phyloP scores from a whole-genome alignment of 2,329 filamentous ascomycete species.

The Fusarium graminum region DNA sequence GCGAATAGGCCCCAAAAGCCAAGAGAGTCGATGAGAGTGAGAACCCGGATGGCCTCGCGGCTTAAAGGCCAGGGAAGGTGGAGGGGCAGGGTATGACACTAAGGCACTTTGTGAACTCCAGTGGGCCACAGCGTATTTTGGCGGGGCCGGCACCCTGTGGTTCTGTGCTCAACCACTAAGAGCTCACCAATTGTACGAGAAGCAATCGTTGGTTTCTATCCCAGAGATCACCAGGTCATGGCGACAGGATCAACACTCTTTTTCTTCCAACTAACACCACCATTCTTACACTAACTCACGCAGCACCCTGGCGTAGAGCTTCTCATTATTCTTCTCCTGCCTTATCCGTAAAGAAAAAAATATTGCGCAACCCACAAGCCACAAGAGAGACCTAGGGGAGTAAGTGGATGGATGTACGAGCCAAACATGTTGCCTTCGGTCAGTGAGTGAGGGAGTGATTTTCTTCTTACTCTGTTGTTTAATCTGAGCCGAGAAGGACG shows the following conservation, averaged over 20 bases:
- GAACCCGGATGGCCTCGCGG: slow-evolving; percentile 51
- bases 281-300: slow-evolving; percentile 12
- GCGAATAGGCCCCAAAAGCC: slow-evolving; percentile 24
- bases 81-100: slow-evolving; percentile 37
- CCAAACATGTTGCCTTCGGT: slow-evolving; percentile 4
- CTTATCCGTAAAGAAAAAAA: neutral
- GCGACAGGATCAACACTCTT: slow-evolving; percentile 5
- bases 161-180: slow-evolving; percentile 27
- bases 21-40: slow-evolving; percentile 41
- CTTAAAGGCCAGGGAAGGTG: slow-evolving; percentile 36
- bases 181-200: slow-evolving; percentile 16
- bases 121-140: slow-evolving; percentile 23
- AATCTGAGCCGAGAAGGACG: neutral
- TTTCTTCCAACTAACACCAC: neutral
- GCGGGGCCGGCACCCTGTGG: slow-evolving; percentile 21
- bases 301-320: too few relatives aligned
- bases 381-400: slow-evolving; percentile 1
- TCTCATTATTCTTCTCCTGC: neutral
- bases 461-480: neutral
- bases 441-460: neutral
- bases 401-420: slow-evolving; percentile 6
- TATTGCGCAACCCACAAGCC: slow-evolving; percentile 1
- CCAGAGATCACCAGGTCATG: slow-evolving; percentile 1
- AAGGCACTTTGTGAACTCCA: slow-evolving; percentile 33
- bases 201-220: slow-evolving; percentile 11